Conservation (phyloP, 345 rosid species). For the Salix dunnii region DNA sequence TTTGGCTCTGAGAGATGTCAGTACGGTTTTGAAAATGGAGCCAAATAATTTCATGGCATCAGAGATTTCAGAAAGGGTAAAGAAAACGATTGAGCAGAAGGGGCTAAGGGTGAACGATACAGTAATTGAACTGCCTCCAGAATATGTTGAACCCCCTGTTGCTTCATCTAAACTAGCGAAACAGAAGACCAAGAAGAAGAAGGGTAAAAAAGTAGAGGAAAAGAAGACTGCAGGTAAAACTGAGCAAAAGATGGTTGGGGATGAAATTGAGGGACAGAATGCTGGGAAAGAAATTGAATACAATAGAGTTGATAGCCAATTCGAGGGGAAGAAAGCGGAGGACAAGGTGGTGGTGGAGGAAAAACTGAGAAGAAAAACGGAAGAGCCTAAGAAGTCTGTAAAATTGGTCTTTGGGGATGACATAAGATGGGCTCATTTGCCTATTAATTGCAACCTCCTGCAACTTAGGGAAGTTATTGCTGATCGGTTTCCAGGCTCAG, state of each 20-base stretch:
- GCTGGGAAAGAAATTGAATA: conserved; percentile 28
- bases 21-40: conserved; percentile 56
- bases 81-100: conserved; percentile 43
- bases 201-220: conserved; percentile 32
- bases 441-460: conserved; percentile 59
- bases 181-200: conserved; percentile 43
- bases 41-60: conserved; percentile 68
- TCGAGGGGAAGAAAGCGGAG: conserved; percentile 40
- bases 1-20: conserved; percentile 70
- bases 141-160: conserved; percentile 60
- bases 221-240: conserved; percentile 29
- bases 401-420: conserved; percentile 77
- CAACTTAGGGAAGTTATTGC: conserved; percentile 64
- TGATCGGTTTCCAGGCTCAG: conserved; percentile 63
- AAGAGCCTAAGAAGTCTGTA: conserved; percentile 47
- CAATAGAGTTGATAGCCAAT: conserved; percentile 31
- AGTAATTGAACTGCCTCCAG: conserved; percentile 66
- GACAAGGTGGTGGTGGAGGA: conserved; percentile 60
- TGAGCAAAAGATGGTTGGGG: conserved; percentile 26
- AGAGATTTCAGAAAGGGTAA: conserved; percentile 73
- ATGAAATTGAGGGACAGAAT: conserved; percentile 8
- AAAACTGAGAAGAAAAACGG: conserved; percentile 34
- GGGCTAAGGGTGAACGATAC: conserved; percentile 60
- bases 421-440: conserved; percentile 71
- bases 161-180: conserved; percentile 35